Conservation (phyloP, 208 protist genomes). For the Crithidia thermophila region DNA sequence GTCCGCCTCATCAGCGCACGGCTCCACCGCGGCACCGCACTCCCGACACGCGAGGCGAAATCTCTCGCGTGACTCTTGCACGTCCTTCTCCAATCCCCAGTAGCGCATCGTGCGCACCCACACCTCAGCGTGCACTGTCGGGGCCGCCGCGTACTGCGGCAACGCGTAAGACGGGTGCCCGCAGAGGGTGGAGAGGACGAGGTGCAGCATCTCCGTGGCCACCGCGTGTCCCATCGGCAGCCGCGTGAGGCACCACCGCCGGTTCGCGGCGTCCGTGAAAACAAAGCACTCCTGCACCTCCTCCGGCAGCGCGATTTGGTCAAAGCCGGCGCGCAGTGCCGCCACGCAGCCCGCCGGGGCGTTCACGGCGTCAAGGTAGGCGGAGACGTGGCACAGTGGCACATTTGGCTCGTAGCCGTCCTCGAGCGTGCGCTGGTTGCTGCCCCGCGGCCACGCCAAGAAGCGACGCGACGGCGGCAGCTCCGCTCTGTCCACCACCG, state of each 20-base stretch:
- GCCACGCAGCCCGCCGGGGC: constrained; percentile 5
- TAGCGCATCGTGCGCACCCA: constrained; percentile 25
- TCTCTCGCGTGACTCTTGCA: not conserved
- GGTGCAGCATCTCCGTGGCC: constrained; percentile 10
- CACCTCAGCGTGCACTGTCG: constrained; percentile 6
- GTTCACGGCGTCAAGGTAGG: constrained; percentile 19
- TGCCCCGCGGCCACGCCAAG: constrained; percentile 22
- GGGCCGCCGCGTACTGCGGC: not conserved
- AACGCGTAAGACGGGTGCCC: constrained; percentile 8
- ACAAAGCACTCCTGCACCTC: constrained; percentile 23
- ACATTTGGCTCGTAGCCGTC: constrained; percentile 16
- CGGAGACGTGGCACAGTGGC: constrained; percentile 20
- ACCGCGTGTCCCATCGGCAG: constrained; percentile 19
- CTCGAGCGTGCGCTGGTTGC: constrained; percentile 14
- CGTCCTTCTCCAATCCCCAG: not conserved
- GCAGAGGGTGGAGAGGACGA: constrained; percentile 10
- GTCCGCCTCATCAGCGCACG: not conserved
- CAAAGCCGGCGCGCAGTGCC: not conserved
- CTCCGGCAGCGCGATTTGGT: constrained; percentile 5
- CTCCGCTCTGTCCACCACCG: constrained; percentile 8
- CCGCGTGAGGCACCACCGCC: constrained; percentile 22
- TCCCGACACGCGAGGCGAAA: constrained; percentile 8
- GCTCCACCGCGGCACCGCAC: constrained; percentile 1
- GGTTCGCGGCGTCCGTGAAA: constrained; percentile 13
- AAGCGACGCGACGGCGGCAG: constrained; percentile 2